These are phyloP conservation scores for Cytidiella melzeri DNA, from an alignment of 768 basidiomycete genomes.

Conservation along the genomic window DNA sequence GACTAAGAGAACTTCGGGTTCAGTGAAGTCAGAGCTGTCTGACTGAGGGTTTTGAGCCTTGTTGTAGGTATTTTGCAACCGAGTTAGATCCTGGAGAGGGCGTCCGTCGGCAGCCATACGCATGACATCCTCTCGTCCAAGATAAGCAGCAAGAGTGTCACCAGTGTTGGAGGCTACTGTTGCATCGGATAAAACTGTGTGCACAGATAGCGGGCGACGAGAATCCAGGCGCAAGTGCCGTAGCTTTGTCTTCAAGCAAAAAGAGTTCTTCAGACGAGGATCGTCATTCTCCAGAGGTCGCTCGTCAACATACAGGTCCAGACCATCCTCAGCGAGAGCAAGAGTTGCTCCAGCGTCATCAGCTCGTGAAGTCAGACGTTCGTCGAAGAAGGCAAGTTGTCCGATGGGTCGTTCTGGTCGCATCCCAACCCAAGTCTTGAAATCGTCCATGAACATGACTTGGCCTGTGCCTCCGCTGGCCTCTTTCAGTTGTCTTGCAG, in stretches of 20 bases:
- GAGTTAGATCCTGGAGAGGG: not conserved
- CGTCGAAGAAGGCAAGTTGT: conserved; percentile 33
- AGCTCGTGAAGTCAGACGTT: conserved; percentile 15
- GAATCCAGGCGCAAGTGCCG: conserved; percentile 9
- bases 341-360: conserved; percentile 8
- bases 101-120: not conserved
- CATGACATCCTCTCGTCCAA: conserved; percentile 5
- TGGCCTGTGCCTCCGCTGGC: not conserved
- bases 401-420: conserved; percentile 26
- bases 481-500: conserved; percentile 15
- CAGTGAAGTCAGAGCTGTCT: too few relatives aligned
- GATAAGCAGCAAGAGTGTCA: conserved; percentile 15
- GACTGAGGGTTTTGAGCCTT: too few relatives aligned
- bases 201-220: conserved; percentile 9
- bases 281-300: not conserved
- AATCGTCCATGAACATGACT: conserved; percentile 31
- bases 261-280: conserved; percentile 7
- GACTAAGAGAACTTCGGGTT: conserved; percentile 42
- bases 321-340: conserved; percentile 1
- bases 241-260: conserved; percentile 14
- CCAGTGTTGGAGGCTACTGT: conserved; percentile 16
- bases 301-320: conserved; percentile 6
- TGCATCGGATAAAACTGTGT: conserved; percentile 5
- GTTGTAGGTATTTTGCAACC: not conserved
- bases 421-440: conserved; percentile 33